Evolutionary conservation across 2,329 filamentous ascomycete species (phyloP), one percentile per base, ranked within the genome.

Genomic region (Colletotrichum falcatum): DNA sequence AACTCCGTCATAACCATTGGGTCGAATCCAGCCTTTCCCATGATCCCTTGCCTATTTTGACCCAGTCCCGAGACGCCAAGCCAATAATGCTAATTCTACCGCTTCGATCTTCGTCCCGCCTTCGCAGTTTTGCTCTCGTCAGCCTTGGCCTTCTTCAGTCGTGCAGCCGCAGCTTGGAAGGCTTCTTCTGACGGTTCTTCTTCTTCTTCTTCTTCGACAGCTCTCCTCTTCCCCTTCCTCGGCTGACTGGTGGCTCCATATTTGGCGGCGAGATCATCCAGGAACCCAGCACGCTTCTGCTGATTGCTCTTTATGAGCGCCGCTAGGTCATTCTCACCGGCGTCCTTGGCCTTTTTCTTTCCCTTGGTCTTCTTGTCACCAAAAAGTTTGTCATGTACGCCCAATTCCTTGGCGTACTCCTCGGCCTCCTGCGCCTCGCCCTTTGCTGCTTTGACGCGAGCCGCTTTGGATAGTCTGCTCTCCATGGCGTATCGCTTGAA

Each of bases 221-320:
- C 82, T 74, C 86, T 84, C 77, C 88, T 89, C 77, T 84, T 85
- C 14, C 83, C 84, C 76, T 87, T 89, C 80, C 85, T 85, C 0
- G 78, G 74, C 71, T 84, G 83, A 61, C 77, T 75, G 18, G 78
- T 77, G 9, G 84, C 82, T 35, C 85, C 83, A 78, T 97, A 97
- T 81, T 95, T 97, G 59, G 90, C 92, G 68, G 93, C 93, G 60
- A 97, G 81, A 60, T 88, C 84, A 72, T 93, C 92, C 30, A 97
- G 82, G 78, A 97, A 94, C 46, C 83, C 84, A 35, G 82, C 85
- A 42, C 92, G 85, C 51, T 87, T 86, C 74, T 91, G 85, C 78
- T 96, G 92, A 56, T 91, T 88, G 76, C 88, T 86, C 77, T 88
- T 87, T 72, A 97, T 97, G 76, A 97, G 79, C 1, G 92, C 92